Percentiles rank a stretch among this genome's conserved stretches.
phyloP scores from a whole-genome alignment of 257 asterid genomes.

The Anisodus tanguticus region DNA sequence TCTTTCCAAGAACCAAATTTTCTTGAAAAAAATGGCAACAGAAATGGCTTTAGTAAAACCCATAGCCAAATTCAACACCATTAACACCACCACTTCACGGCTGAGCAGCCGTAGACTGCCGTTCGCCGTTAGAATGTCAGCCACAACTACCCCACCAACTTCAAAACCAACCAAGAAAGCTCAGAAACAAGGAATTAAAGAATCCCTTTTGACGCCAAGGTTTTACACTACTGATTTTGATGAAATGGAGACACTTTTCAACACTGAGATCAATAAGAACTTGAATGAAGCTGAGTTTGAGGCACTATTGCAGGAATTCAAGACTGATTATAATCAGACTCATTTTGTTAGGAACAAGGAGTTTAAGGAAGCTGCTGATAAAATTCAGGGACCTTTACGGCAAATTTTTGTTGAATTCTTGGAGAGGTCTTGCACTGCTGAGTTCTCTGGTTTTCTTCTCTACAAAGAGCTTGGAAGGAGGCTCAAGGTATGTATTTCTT shows the following conservation, averaged over 20 bases:
- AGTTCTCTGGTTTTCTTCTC: conserved; percentile 94
- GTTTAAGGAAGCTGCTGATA: conserved; percentile 91
- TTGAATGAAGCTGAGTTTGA: conserved; percentile 82
- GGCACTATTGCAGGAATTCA: conserved; percentile 90
- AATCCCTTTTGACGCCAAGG: conserved; percentile 71
- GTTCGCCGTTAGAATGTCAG: conserved; percentile 61
- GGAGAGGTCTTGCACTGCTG: conserved; percentile 96
- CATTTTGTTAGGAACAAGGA: conserved; percentile 91
- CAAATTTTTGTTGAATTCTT: conserved; percentile 85
- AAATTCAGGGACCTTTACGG: conserved; percentile 75
- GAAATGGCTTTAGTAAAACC: conserved; percentile 79
- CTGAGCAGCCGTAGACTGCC: conserved; percentile 31
- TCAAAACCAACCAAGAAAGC: conserved; percentile 49
- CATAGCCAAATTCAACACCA: conserved; percentile 52
- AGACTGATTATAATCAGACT: conserved; percentile 96
- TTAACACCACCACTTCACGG: conserved; percentile 44
- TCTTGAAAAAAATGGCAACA: conserved; percentile 52
- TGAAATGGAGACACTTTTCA: conserved; percentile 97
- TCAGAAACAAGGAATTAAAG: conserved; percentile 65
- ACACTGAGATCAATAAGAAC: conserved; percentile 87
- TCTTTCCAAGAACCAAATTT: neutral
- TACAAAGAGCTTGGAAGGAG: conserved; percentile 89
- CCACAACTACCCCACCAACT: conserved; percentile 50
- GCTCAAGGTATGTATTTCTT: conserved; percentile 62
- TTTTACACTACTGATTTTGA: conserved; percentile 94